Conservation (phyloP, 495 filamentous ascomycete species). For the Pyrenopolyporus hunteri region DNA sequence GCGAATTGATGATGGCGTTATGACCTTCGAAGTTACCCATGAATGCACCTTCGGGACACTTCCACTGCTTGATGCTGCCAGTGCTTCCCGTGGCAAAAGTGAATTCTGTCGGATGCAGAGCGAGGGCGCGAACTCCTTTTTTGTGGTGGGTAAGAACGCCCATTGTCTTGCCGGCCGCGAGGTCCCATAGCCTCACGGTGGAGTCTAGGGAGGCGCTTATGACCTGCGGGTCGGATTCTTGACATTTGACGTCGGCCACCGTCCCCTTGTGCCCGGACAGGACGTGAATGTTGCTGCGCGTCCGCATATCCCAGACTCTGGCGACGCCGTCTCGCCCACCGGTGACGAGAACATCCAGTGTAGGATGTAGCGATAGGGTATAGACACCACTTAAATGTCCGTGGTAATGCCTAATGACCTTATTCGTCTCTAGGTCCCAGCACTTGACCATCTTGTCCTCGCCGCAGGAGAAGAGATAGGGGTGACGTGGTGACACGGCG, state of each 20-base stretch:
- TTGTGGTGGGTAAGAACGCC: slow-evolving; percentile 97
- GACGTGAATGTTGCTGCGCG: slow-evolving; percentile 92
- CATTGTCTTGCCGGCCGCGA: slow-evolving; percentile 96
- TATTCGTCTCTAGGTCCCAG: slow-evolving; percentile 99
- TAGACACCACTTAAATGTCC: slow-evolving; percentile 97
- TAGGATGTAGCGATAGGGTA: slow-evolving; percentile 87
- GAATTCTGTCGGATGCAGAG: slow-evolving; percentile 89
- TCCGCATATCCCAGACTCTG: slow-evolving; percentile 98
- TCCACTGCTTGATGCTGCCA: slow-evolving; percentile 98
- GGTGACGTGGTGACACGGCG: slow-evolving; percentile 91
- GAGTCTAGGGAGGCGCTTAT: slow-evolving; percentile 90
- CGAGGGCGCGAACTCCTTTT: slow-evolving; percentile 87
- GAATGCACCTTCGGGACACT: slow-evolving; percentile 95
- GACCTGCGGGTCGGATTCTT: slow-evolving; percentile 96
- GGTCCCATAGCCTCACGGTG: slow-evolving; percentile 93
- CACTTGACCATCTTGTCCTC: slow-evolving; percentile 99
- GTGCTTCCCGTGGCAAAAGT: slow-evolving; percentile 94
- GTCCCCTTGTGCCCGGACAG: slow-evolving; percentile 88
- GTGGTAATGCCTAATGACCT: slow-evolving; percentile 98
- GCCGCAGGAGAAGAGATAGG: slow-evolving; percentile 96
- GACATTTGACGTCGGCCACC: slow-evolving; percentile 85
- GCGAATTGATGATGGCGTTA: slow-evolving; percentile 92
- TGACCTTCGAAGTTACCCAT: slow-evolving; percentile 99
- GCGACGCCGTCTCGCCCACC: slow-evolving; percentile 94
- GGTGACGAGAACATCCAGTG: slow-evolving; percentile 91